Evolutionary conservation across 2,329 filamentous ascomycete species (phyloP), one percentile per base, ranked within the genome.

Genomic region (Xylaria sp.): DNA sequence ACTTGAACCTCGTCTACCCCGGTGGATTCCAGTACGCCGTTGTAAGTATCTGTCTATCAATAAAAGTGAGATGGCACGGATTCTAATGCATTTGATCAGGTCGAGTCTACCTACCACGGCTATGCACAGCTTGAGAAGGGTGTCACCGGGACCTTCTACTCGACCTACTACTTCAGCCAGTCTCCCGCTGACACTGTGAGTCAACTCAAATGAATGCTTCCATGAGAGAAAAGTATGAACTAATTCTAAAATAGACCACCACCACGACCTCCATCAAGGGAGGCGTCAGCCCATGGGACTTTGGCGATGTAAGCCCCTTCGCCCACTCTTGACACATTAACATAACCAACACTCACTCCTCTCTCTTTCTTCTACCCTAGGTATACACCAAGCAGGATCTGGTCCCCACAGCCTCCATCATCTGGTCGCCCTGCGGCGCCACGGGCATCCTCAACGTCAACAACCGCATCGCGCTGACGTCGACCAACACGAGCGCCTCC

Each of bases 31-130:
- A 81, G 71, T 82, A 78, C 72, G 72, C 79, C 47, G 74, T 81
- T 19, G 76, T 69, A 53, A 66, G 67, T 65, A 38, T 3, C 21
- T 15, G 1, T 31, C 21, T 3, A 37, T 7, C n/a, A n/a, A 19
- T 6, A 5, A 7, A 17, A 12, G n/a, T 28, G 4, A 37, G 43
- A 47, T 9, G 33, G 15, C 14, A 45, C 23, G 5, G 8, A 9
- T 38, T 33, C 56, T 62, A 57, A 61, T 42, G 6, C 14, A 14
- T 11, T 12, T 35, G 11, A 9, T 4, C 15, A 69, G 67, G 63
- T 82, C 42, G 78, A 81, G 68, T 78, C 77, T 64, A 81, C 79
- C n/a, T 82, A 82, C 74, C 79, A 81, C 75, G 79, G 79, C 61
- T 82, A 79, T 62, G 79, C 79, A 1, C 78, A 79, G 71, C 77